These are phyloP conservation scores for Rhizomucor miehei DNA, from an alignment of 371 early-diverging fungal species.

Conservation along the genomic window DNA sequence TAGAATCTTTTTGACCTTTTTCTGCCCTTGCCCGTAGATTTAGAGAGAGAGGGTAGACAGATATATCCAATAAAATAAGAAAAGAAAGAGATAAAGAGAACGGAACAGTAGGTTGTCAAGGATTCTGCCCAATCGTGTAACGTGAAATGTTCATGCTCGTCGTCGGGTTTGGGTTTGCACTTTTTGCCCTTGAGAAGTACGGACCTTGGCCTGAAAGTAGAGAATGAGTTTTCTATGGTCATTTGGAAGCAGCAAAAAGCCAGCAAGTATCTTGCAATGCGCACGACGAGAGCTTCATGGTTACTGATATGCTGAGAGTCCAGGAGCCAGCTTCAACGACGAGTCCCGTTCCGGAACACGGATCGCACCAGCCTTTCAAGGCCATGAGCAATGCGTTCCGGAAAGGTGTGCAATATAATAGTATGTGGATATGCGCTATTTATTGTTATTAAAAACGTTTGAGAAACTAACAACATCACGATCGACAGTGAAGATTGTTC, in stretches of 20 bases:
- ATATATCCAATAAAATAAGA: too few relatives aligned
- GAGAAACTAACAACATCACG: background rate
- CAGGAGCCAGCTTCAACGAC: too few relatives aligned
- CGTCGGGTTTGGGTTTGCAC: background rate
- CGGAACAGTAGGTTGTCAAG: background rate
- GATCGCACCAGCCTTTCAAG: constrained; percentile 29
- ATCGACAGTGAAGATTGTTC: constrained; percentile 58
- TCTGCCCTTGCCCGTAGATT: background rate
- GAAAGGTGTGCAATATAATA: constrained; percentile 57
- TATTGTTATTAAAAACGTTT: background rate
- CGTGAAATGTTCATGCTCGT: background rate
- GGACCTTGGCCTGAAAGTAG: background rate
- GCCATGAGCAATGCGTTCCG: constrained; percentile 47
- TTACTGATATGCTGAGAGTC: too few relatives aligned
- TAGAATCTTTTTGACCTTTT: background rate
- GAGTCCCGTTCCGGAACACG: constrained; percentile 4
- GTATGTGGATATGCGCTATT: constrained; percentile 17
- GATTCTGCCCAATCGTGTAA: background rate
- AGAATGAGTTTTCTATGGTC: constrained; percentile 43
- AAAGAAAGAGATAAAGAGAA: background rate
- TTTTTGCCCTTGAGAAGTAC: constrained; percentile 7
- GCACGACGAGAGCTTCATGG: background rate
- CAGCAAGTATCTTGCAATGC: background rate
- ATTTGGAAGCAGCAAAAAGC: constrained; percentile 36
- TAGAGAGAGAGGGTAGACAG: too few relatives aligned